Evolutionary conservation across 768 basidiomycete species (phyloP), one percentile per base, ranked within the genome.

Genomic region (Hypholoma fasciculare): DNA sequence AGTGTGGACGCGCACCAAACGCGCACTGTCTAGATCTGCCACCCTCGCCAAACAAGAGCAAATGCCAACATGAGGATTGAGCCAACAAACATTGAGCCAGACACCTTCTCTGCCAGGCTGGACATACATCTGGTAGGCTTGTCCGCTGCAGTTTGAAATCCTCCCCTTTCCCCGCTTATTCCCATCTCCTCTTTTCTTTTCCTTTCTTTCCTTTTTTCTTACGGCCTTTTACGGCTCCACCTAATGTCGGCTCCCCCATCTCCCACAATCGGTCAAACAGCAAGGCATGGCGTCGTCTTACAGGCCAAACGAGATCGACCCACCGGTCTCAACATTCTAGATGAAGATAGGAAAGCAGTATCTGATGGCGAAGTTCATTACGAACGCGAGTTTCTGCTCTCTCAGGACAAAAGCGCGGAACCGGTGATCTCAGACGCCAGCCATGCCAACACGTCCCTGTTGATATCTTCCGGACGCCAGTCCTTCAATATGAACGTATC

Each of bases 401-500:
- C 50, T 52, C 43, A 63, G 59, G 61, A 63, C 46, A 58, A 64
- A 63, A 62, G 27, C 60, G 44, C 42, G 46, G 64, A 62, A 55
- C 61, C 66, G 64, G 64, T 64, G 52, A 57, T 57, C 57, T 57
- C 63, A 49, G 59, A 72, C 60, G 61, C 64, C 40, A 56, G 61
- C 43, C 54, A 62, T 55, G 56, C 61, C 67, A 30, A 60, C 61
- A 49, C 57, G 52, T 14, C 56, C 54, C 62, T 58, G 58, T 57
- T 62, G 40, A 63, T 67, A 54, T 58, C 49, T 39, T 47, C 27
- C 39, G 57, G 62, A 60, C 66, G 79, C 58, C 61, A 65, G 48
- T 67, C 82, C 76, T 79, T 80, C 58, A 78, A 75, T 62, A 70
- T 83, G 40, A 79, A 80, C 61, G 70, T 84, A 59, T 79, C 81